Evolutionary conservation across 163 green algal species (phyloP).

Genomic region (Picocystis sp.): DNA sequence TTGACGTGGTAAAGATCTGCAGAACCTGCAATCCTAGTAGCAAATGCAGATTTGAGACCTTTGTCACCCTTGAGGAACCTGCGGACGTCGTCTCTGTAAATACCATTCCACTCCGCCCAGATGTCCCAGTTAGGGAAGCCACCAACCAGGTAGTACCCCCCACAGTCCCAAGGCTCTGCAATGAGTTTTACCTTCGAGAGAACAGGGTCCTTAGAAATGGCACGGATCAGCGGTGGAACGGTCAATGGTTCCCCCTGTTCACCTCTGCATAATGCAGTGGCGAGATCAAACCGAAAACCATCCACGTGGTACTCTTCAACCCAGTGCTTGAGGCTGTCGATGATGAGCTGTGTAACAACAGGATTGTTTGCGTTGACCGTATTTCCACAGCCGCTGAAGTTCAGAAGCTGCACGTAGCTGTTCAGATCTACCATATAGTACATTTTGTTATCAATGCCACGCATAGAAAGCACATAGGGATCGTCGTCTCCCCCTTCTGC

Average conservation of each 20-base stretch:
- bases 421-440: constrained; percentile 82
- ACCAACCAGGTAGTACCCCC: constrained; percentile 60
- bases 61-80: constrained; percentile 56
- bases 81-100: constrained; percentile 75
- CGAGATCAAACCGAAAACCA: constrained; percentile 96
- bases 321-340: constrained; percentile 57
- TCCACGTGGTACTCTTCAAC: constrained; percentile 90
- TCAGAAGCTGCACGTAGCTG: constrained; percentile 54
- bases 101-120: constrained; percentile 95
- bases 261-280: constrained; percentile 54
- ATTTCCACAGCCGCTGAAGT: constrained; percentile 92
- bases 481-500: constrained; percentile 67
- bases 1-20: constrained; percentile 74
- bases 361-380: constrained; percentile 90
- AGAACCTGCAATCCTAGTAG: constrained; percentile 68
- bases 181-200: constrained; percentile 75
- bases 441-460: constrained; percentile 58
- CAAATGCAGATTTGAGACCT: constrained; percentile 72
- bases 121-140: constrained; percentile 84
- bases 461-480: constrained; percentile 57
- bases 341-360: constrained; percentile 57
- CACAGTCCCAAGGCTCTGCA: constrained; percentile 80
- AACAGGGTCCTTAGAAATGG: constrained; percentile 72
- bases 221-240: constrained; percentile 68
- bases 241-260: constrained; percentile 42